These are phyloP conservation scores for Sporothrix phasma DNA, from an alignment of 2,329 filamentous ascomycete genomes.

Conservation along the genomic window DNA sequence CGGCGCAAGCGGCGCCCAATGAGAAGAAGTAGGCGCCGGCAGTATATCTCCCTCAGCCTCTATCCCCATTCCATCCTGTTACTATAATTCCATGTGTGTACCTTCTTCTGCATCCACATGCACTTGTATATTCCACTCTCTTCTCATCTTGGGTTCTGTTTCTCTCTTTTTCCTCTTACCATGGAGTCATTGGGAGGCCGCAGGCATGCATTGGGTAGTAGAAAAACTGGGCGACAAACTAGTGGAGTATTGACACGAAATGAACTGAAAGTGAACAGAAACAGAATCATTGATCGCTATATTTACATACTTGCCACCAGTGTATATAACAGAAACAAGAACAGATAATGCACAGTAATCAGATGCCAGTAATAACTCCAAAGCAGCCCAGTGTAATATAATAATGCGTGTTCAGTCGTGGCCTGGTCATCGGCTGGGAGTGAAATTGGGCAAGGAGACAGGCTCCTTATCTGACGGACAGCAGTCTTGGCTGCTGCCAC, in stretches of 20 bases:
- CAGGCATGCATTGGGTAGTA: constrained; percentile 1
- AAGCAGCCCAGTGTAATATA: not conserved
- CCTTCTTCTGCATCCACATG: not conserved
- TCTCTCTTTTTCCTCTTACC: not conserved
- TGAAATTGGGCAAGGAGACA: not conserved
- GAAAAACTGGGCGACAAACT: not conserved
- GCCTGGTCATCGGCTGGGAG: not conserved
- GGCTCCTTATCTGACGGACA: not conserved
- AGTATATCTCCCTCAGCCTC: not conserved
- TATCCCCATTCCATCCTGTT: not conserved
- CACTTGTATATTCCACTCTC: constrained; percentile 12
- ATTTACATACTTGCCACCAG: not conserved
- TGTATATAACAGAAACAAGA: not conserved
- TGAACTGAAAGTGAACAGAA: not conserved
- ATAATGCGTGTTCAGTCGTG: not conserved
- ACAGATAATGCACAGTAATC: not conserved
- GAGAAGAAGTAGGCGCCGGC: not conserved
- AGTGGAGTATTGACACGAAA: not conserved
- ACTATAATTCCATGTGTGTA: not conserved
- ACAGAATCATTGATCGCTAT: not conserved
- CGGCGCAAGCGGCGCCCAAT: no score
- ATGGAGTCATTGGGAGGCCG: not conserved
- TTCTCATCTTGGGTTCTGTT: constrained; percentile 8
- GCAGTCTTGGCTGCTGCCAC: not conserved
- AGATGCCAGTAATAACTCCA: not conserved